Evolutionary conservation across 495 filamentous ascomycete species (phyloP), one percentile per base, ranked within the genome.

Genomic region (Bathelium albidoporum): DNA sequence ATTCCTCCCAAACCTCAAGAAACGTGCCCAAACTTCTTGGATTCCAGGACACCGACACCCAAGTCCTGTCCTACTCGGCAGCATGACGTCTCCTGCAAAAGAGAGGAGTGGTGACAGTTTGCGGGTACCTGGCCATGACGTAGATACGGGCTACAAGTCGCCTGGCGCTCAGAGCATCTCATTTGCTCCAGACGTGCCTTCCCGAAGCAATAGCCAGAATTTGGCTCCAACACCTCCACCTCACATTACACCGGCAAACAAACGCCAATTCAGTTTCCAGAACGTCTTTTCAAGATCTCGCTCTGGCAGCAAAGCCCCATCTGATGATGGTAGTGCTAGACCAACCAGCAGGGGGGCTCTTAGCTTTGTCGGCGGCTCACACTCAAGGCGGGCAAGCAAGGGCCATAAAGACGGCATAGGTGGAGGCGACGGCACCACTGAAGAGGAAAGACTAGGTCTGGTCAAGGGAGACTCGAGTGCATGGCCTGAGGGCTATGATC

Each of bases 221-320:
- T 80, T 5, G 39, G 65, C 83, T 32, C 80, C 84, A 41, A 77
- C 79, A 34, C 73, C 77, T 1, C 71, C 72, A 28, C 61, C 83
- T 78, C 75, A 79, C 73, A 68, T 59, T 16, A 69, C 71, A 22
- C 74, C 14, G 41, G 26, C 22, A 7, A 65, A 43, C 16, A n/a
- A 73, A 62, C 85, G 94, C 39, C 91, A 97, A 72, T 97, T 97
- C 77, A 91, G 87, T 31, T 97, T 97, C 80, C 87, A 92, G 69
- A 87, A 85, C 65, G 83, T 94, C 58, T 90, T 96, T 73, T 77
- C 79, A 64, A 63, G 69, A 14, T 44, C 32, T 34, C 66, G 64
- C 62, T 60, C 69, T n/a, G 49, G 63, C 18, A 55, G 68, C 20
- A 32, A 65, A 14, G 65, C 60, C n/a, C 66, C 65, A 5, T 59